These are phyloP conservation scores for Shiraia sp. DNA, from an alignment of 2,329 filamentous ascomycete species.

Conservation along the genomic window DNA sequence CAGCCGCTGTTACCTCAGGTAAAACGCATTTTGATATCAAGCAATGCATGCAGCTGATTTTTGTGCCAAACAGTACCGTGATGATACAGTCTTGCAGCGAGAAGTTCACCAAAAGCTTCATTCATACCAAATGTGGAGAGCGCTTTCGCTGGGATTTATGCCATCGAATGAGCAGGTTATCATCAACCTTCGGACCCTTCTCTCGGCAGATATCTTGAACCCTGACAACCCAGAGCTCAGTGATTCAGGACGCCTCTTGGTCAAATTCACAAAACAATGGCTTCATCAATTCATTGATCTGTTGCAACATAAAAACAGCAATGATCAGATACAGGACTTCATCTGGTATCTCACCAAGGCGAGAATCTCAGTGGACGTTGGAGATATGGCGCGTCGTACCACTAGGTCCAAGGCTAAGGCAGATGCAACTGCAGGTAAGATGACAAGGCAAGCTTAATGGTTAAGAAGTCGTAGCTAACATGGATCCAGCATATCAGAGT, in stretches of 20 bases:
- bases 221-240: conserved; percentile 75
- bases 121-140: conserved; percentile 87
- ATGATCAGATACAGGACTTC: conserved; percentile 89
- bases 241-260: conserved; percentile 72
- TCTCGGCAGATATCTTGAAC: conserved; percentile 78
- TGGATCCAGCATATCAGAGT: conserved; percentile 70
- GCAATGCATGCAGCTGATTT: neutral
- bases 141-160: conserved; percentile 83
- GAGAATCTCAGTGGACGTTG: conserved; percentile 68
- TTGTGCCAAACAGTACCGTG: conserved; percentile 59
- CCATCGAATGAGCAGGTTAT: conserved; percentile 86
- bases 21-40: neutral
- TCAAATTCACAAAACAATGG: conserved; percentile 73
- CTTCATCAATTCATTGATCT: conserved; percentile 81
- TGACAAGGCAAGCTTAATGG: neutral
- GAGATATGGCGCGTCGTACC: conserved; percentile 65
- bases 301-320: conserved; percentile 76
- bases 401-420: conserved; percentile 67
- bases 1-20: conserved; percentile 72
- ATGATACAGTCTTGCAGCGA: conserved; percentile 72
- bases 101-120: conserved; percentile 87
- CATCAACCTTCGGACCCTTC: conserved; percentile 75
- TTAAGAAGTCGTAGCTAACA: conserved; percentile 20
- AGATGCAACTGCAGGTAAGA: conserved; percentile 70
- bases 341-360: conserved; percentile 82